Percentiles rank a stretch among this genome's conserved stretches.
phyloP scores from a whole-genome alignment of 1,284 basidiomycete species.

The Chondrostereum purpureum region DNA sequence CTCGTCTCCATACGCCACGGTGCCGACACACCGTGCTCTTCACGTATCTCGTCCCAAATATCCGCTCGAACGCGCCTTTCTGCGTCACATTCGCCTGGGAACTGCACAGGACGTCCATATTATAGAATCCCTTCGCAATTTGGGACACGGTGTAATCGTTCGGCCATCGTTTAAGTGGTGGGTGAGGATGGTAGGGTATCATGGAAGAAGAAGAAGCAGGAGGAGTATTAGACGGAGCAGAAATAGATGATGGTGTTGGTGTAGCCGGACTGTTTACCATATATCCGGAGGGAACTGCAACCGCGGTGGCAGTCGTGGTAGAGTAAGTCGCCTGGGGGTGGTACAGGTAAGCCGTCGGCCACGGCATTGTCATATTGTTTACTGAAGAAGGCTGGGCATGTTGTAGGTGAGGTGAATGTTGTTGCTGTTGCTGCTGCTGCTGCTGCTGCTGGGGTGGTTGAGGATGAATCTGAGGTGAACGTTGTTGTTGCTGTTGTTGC shows the following conservation, averaged over 20 bases:
- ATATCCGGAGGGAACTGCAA: slow-evolving; percentile 1
- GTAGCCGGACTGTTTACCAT: slow-evolving; percentile 10
- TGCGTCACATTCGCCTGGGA: slow-evolving; percentile 37
- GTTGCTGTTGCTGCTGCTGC: neutral
- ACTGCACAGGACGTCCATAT: slow-evolving; percentile 18
- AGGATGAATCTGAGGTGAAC: neutral
- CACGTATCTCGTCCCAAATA: slow-evolving; percentile 60
- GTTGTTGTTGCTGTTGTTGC: neutral
- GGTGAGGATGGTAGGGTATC: slow-evolving; percentile 45
- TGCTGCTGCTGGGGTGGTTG: neutral
- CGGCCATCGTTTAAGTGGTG: slow-evolving; percentile 61
- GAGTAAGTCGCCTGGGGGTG: neutral
- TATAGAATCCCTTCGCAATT: slow-evolving; percentile 46
- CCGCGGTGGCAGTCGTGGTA: neutral
- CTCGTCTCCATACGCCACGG: slow-evolving; percentile 54
- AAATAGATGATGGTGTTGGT: slow-evolving; percentile 17
- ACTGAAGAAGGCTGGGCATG: neutral
- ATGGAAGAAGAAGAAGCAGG: neutral
- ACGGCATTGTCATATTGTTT: neutral
- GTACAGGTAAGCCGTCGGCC: neutral
- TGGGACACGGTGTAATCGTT: slow-evolving; percentile 65
- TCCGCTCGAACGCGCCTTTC: slow-evolving; percentile 53
- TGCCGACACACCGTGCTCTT: slow-evolving; percentile 67
- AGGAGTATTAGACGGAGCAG: slow-evolving; percentile 12
- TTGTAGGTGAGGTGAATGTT: neutral